phyloP scores from a whole-genome alignment of 495 filamentous ascomycete species.

The Podospora comata region DNA sequence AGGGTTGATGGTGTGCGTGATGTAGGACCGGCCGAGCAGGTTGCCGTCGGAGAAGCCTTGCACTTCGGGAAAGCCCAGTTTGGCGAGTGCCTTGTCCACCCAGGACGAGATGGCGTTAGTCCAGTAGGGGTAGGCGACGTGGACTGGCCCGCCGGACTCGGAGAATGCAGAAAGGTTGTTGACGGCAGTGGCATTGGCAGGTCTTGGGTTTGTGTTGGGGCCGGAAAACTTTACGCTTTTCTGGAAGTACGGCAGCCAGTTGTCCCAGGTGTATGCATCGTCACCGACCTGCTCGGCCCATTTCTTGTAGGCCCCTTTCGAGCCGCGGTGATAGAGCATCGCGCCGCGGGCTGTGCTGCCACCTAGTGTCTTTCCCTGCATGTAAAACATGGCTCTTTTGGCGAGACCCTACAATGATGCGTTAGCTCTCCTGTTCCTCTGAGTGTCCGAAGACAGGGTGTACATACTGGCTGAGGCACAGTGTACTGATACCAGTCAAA shows the following conservation, averaged over 20 bases:
- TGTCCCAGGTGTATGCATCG: constrained; percentile 43
- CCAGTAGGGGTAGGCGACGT: constrained; percentile 25
- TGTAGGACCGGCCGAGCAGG: constrained; percentile 29
- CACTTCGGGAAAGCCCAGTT: constrained; percentile 35
- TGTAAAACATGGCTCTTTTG: constrained; percentile 34
- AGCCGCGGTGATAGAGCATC: constrained; percentile 48
- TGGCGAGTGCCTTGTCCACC: constrained; percentile 33
- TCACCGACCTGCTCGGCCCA: constrained; percentile 49
- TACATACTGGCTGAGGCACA: constrained; percentile 30
- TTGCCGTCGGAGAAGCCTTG: constrained; percentile 36
- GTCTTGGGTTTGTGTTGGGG: constrained; percentile 27
- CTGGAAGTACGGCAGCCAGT: constrained; percentile 44
- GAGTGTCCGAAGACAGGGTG: neutral
- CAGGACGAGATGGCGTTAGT: constrained; percentile 34
- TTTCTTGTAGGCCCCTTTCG: constrained; percentile 38
- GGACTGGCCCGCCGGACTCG: constrained; percentile 21
- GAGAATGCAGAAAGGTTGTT: constrained; percentile 26
- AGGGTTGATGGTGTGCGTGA: neutral
- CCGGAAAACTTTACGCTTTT: constrained; percentile 36
- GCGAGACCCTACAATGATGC: constrained; percentile 22
- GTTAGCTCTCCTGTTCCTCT: no score
- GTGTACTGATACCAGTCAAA: constrained; percentile 53
- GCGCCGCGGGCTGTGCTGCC: constrained; percentile 50
- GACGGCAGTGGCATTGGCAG: constrained; percentile 28
- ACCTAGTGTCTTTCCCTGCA: constrained; percentile 44